phyloP scores from a whole-genome alignment of 495 filamentous ascomycete genomes.

The Penicillium verhagenii region DNA sequence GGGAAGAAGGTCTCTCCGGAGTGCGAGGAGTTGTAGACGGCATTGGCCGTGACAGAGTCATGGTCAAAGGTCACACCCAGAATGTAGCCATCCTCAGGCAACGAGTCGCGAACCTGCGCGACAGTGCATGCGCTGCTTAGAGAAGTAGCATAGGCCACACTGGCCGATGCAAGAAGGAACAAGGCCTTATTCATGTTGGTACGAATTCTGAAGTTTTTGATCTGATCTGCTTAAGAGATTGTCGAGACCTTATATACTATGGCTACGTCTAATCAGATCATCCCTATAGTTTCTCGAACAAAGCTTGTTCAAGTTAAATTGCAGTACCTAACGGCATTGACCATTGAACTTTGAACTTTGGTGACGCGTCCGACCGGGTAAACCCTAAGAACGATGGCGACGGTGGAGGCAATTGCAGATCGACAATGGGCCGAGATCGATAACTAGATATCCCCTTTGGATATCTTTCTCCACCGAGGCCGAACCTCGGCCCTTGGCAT shows the following conservation, averaged over 20 bases:
- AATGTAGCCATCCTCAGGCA: neutral
- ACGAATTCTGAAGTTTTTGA: neutral
- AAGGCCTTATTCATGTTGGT: neutral
- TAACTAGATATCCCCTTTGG: neutral
- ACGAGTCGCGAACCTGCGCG: neutral
- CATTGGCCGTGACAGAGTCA: constrained; percentile 1
- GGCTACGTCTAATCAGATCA: neutral
- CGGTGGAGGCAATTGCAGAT: neutral
- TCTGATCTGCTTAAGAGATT: neutral
- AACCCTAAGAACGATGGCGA: neutral
- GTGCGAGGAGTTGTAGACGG: constrained; percentile 2
- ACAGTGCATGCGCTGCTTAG: neutral
- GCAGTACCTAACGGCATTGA: neutral
- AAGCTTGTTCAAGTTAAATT: neutral
- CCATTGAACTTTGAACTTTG: neutral
- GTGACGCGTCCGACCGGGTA: neutral
- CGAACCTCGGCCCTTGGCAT: neutral
- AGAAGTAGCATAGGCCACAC: neutral
- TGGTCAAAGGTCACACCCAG: constrained; percentile 2
- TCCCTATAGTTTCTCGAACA: neutral
- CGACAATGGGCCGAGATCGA: neutral
- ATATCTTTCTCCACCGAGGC: neutral
- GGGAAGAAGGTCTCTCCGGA: constrained; percentile 2
- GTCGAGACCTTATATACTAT: neutral
- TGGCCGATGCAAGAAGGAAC: neutral